Conservation (phyloP, 2,329 filamentous ascomycete species). For the Paradendryphiella salina region DNA sequence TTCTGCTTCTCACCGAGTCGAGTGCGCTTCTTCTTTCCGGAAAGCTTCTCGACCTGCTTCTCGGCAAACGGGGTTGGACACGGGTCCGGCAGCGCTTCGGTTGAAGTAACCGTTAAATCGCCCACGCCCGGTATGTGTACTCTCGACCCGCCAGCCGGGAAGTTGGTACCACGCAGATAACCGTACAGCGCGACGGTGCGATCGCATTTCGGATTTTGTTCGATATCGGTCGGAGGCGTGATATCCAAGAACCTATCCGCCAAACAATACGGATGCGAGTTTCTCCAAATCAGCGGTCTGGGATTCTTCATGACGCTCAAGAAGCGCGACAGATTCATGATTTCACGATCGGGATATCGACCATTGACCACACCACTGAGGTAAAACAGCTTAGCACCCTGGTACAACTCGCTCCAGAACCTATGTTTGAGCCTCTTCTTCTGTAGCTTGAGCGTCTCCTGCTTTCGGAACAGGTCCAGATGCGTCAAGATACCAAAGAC, state of each 20-base stretch:
- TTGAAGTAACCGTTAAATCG: constrained; percentile 78
- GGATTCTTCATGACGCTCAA: constrained; percentile 99
- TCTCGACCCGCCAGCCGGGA: constrained; percentile 78
- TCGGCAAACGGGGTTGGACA: constrained; percentile 93
- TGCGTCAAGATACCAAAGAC: constrained; percentile 97
- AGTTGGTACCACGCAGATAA: constrained; percentile 93
- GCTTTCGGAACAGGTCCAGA: constrained; percentile 92
- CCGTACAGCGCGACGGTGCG: constrained; percentile 89
- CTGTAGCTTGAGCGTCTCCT: constrained; percentile 84
- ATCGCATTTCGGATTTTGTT: constrained; percentile 86
- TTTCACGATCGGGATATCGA: constrained; percentile 91
- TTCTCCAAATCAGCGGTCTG: constrained; percentile 92
- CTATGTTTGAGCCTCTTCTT: constrained; percentile 96
- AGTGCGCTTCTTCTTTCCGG: constrained; percentile 77
- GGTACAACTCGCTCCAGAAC: constrained; percentile 96
- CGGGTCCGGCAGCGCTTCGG: constrained; percentile 88
- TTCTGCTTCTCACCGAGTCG: constrained; percentile 96
- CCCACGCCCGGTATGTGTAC: constrained; percentile 93
- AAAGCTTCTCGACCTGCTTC: constrained; percentile 79
- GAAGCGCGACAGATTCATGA: constrained; percentile 93
- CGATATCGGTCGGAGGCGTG: constrained; percentile 88
- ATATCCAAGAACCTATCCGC: constrained; percentile 95
- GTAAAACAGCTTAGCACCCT: constrained; percentile 96
- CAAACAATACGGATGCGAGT: constrained; percentile 90
- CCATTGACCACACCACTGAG: constrained; percentile 96